Percentiles rank a stretch among this genome's conserved stretches.
Evolutionary conservation across 75 land plant genomes (phyloP).

Genomic region (Larix kaempferi): DNA sequence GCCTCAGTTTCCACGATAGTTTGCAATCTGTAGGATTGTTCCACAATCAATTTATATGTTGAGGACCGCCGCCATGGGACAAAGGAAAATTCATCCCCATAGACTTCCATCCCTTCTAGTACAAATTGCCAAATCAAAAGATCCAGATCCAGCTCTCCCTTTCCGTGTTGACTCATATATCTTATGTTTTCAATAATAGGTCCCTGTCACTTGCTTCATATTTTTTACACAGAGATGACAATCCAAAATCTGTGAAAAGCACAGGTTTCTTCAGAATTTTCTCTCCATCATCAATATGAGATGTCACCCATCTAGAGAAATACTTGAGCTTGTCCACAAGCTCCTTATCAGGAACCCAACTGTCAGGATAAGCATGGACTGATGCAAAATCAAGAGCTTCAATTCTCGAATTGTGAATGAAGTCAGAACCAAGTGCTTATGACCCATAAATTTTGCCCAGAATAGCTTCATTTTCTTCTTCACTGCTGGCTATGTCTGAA

Average conservation of each 20-base stretch:
- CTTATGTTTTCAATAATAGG: constrained; percentile 34
- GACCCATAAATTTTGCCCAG: too few species aligned
- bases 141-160: constrained; percentile 66
- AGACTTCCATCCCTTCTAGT: constrained; percentile 64
- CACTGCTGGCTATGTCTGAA: too few species aligned
- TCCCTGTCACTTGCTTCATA: constrained; percentile 49
- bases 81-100: constrained; percentile 66
- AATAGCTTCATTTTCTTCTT: too few species aligned
- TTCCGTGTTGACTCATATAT: constrained; percentile 60
- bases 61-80: constrained; percentile 57
- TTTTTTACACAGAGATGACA: constrained; percentile 44
- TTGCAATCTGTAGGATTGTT: constrained; percentile 55
- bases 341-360: constrained; percentile 43
- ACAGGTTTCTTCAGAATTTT: constrained; percentile 69
- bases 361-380: constrained; percentile 85
- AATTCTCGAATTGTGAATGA: constrained; percentile 64
- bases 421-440: constrained; percentile 67
- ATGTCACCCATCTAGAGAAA: constrained; percentile 54
- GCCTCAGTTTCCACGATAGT: background rate
- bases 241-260: constrained; percentile 85
- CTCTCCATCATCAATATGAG: constrained; percentile 85
- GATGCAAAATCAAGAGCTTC: constrained; percentile 80
- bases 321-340: constrained; percentile 48
- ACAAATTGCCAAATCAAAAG: constrained; percentile 86
- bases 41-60: constrained; percentile 27